Conservation (phyloP, 192 early-diverging fungal species). For the Coemansia reversa region DNA sequence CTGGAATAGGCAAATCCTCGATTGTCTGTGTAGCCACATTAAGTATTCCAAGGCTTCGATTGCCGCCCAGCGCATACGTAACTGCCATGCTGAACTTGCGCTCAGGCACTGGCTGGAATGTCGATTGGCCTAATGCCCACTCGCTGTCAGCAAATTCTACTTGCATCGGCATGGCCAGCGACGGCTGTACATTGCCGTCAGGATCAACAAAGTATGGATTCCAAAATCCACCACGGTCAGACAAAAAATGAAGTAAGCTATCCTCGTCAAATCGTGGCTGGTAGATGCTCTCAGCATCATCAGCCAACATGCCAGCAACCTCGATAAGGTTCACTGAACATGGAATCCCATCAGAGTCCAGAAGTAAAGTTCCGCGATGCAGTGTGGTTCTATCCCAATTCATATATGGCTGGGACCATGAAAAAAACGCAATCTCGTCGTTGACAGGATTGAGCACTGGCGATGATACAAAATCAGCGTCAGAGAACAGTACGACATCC, state of each 20-base stretch:
- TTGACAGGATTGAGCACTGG: slow-evolving; percentile 59
- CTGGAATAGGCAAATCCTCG: slow-evolving; percentile 37
- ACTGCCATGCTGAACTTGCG: slow-evolving; percentile 24
- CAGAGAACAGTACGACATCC: slow-evolving; percentile 53
- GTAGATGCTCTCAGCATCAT: slow-evolving; percentile 45
- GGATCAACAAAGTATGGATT: slow-evolving; percentile 60
- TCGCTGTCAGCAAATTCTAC: slow-evolving; percentile 67
- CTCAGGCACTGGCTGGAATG: slow-evolving; percentile 37
- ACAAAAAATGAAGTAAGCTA: slow-evolving; percentile 63
- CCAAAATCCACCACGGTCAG: slow-evolving; percentile 72
- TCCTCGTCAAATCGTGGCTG: slow-evolving; percentile 64
- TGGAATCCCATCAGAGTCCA: slow-evolving; percentile 2
- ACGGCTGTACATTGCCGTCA: slow-evolving; percentile 32
- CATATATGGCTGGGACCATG: slow-evolving; percentile 78
- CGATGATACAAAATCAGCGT: slow-evolving; percentile 66
- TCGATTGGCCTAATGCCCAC: slow-evolving; percentile 54
- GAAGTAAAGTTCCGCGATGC: slow-evolving; percentile 41
- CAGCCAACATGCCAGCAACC: slow-evolving; percentile 42
- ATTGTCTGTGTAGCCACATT: slow-evolving; percentile 23
- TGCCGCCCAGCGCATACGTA: slow-evolving; percentile 18
- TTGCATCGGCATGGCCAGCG: slow-evolving; percentile 51
- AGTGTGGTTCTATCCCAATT: slow-evolving; percentile 73
- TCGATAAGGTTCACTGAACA: neutral
- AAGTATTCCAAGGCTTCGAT: slow-evolving; percentile 26
- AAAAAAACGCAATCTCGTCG: slow-evolving; percentile 59